Evolutionary conservation across 2,329 filamentous ascomycete genomes (phyloP).

Genomic region (Pyricularia pennisetigena): DNA sequence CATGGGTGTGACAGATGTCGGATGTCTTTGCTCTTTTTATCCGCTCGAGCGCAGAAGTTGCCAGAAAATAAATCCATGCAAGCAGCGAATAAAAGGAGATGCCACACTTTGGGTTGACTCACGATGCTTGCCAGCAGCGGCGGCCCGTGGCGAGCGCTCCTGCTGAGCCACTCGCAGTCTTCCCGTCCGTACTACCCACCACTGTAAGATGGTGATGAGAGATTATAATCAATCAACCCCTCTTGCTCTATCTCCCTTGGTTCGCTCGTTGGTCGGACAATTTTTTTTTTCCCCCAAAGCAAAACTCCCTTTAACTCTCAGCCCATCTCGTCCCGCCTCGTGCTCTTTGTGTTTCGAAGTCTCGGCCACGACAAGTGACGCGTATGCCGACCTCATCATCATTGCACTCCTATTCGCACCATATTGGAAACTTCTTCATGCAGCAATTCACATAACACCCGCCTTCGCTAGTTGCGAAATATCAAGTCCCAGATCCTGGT

Average conservation of each 20-base stretch:
- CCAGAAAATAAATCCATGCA: background rate
- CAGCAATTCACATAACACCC: background rate
- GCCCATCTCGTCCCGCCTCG: background rate
- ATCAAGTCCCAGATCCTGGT: background rate
- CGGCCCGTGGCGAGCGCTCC: background rate
- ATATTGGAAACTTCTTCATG: background rate
- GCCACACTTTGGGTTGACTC: background rate
- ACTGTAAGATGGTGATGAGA: background rate
- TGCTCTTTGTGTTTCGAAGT: background rate
- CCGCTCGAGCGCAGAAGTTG: background rate
- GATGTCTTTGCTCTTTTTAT: background rate
- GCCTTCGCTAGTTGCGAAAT: slow-evolving; percentile 1
- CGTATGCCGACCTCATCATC: background rate
- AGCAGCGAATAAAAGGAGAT: background rate
- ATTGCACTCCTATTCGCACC: background rate
- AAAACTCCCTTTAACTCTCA: background rate
- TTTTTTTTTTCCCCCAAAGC: background rate
- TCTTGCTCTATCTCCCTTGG: background rate
- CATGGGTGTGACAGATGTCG: background rate
- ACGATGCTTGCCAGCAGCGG: background rate
- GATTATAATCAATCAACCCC: background rate
- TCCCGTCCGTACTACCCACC: background rate
- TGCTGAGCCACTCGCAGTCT: background rate
- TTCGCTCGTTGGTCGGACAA: background rate
- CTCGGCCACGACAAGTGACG: background rate